Conservation (phyloP, 176 grass and related monocot species). For the Hordeum marinum region DNA sequence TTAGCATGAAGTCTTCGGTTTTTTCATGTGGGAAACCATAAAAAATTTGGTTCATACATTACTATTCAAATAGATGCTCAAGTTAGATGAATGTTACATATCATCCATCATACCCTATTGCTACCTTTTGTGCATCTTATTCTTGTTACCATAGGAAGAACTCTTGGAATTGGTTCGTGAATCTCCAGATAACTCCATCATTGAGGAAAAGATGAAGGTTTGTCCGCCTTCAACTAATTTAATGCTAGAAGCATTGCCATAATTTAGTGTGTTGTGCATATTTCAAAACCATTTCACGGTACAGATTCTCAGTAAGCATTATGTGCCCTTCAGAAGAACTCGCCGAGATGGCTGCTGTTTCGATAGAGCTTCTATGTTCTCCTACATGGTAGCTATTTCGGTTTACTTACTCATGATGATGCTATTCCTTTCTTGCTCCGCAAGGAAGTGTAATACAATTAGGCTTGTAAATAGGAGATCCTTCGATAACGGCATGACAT, state of each 20-base stretch:
- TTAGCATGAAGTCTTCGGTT: neutral
- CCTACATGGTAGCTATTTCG: too few species aligned
- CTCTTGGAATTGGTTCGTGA: neutral
- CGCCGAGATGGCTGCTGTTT: too few species aligned
- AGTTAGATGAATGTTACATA: neutral
- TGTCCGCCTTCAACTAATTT: neutral
- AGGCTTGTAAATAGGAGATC: too few species aligned
- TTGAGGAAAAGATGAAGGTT: slow-evolving; percentile 24
- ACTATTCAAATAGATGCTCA: neutral
- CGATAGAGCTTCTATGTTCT: too few species aligned
- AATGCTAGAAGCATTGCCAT: neutral
- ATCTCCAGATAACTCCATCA: neutral
- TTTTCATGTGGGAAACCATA: neutral
- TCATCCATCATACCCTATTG: neutral
- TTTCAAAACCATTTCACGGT: too few species aligned
- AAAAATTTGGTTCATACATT: neutral
- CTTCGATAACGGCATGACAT: too few species aligned
- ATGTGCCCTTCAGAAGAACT: too few species aligned
- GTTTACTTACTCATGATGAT: too few species aligned
- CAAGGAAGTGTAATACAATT: too few species aligned
- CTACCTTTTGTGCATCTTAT: neutral
- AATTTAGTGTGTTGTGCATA: neutral
- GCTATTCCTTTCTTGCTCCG: too few species aligned
- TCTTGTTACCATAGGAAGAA: neutral
- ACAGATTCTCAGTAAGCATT: too few species aligned